These are phyloP conservation scores for Populus tremula DNA, from an alignment of 345 rosid species.

Conservation along the genomic window DNA sequence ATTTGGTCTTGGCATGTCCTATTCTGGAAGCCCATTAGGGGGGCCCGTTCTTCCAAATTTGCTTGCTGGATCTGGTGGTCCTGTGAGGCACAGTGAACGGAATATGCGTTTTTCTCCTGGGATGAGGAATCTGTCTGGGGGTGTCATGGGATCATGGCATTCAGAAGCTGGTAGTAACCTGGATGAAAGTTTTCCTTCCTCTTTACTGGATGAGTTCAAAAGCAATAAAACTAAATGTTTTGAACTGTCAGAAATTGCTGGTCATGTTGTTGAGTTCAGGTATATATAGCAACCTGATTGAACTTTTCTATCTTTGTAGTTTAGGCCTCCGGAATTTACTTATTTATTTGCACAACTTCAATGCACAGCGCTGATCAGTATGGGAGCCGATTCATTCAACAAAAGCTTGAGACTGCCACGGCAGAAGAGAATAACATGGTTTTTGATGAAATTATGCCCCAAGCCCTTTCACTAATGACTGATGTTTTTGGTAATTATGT, in stretches of 20 bases:
- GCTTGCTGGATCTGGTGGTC: conserved; percentile 48
- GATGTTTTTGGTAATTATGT: conserved; percentile 97
- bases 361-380: conserved; percentile 80
- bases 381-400: conserved; percentile 95
- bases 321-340: not conserved
- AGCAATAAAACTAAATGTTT: conserved; percentile 69
- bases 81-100: conserved; percentile 49
- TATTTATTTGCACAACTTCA: conserved; percentile 2
- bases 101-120: conserved; percentile 50
- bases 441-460: conserved; percentile 84
- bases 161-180: conserved; percentile 43
- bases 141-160: conserved; percentile 58
- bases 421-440: conserved; percentile 85
- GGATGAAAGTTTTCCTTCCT: conserved; percentile 52
- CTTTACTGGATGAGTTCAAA: conserved; percentile 67
- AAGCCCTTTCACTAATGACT: conserved; percentile 77
- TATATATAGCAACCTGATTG: conserved; percentile 7
- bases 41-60: conserved; percentile 47
- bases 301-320: not conserved
- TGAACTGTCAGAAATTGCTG: conserved; percentile 62
- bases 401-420: conserved; percentile 90
- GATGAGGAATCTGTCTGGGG: conserved; percentile 46
- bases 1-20: conserved; percentile 50
- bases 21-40: conserved; percentile 46
- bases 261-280: conserved; percentile 84